Base-by-base conservation (phyloP, 306 rosid genomes). In the Morella rubra region DNA sequence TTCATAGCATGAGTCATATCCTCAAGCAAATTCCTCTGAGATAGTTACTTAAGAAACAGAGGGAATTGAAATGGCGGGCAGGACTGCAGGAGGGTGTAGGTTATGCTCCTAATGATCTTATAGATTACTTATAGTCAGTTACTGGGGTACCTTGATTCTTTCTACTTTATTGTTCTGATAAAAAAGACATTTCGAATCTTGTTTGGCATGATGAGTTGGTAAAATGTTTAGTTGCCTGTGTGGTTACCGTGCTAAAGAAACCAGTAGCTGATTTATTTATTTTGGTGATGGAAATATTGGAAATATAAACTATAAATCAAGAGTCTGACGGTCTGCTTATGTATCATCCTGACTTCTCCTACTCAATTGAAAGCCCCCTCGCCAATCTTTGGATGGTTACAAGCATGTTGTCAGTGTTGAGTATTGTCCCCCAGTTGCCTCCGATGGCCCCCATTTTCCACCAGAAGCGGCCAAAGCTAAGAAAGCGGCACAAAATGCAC, bases 341-440 rank as follows among this genome's bases (percentile, higher is more conserved):
- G 45, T 53, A 72, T 67, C 71, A 56, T 58, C 44, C 78, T 85
- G 77, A 89, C 73, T 24, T 76, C 77, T 75, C 62, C 46, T 49
- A 61, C 69, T 59, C 69, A 66, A 74, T 83, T 85, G 56, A 81
- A 76, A 95, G 97, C 96, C 96, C 65, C 91, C 97, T 74, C 89
- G 85, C 58, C 80, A 83, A 71, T 95, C 97, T 60, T 83, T 95
- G 89, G 97, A 86, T 82, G 97, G 97, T 68, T 95, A 92, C 89
- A 83, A 87, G 82, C 98, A 95, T 73, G 96, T 95, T 50, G 98
- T 95, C 56, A 97, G 87, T 53, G 96, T 92, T 61, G 97, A 89
- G 47, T 89, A 90, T 77, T 88, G 83, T 73, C 92, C 96, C 4
- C 87, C 97, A 0, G 85, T 90, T 64, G 84, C 96, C 59, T 92